These are phyloP conservation scores for Fusarium sp. DNA, from an alignment of 2,329 filamentous ascomycete genomes.

Conservation along the genomic window DNA sequence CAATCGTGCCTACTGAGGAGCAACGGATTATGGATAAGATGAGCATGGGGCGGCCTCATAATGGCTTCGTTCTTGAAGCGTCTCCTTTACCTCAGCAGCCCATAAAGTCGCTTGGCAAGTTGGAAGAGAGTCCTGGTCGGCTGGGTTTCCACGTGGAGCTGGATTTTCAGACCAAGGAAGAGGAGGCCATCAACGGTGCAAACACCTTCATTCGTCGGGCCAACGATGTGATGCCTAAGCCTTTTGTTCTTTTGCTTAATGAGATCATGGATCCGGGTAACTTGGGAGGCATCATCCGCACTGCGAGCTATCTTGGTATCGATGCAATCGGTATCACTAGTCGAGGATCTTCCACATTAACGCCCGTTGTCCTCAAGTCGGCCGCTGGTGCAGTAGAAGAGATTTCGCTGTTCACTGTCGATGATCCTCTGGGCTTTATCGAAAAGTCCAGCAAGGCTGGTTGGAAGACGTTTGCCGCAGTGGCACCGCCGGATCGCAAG, in stretches of 20 bases:
- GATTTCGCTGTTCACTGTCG: slow-evolving; percentile 76
- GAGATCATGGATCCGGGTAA: slow-evolving; percentile 89
- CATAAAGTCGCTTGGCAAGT: slow-evolving; percentile 65
- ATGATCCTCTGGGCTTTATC: slow-evolving; percentile 76
- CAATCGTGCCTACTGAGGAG: slow-evolving; percentile 68
- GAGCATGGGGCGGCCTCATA: slow-evolving; percentile 85
- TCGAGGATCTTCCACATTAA: slow-evolving; percentile 77
- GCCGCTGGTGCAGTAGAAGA: slow-evolving; percentile 89
- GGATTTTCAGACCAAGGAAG: slow-evolving; percentile 78
- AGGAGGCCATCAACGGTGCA: slow-evolving; percentile 77
- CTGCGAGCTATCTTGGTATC: slow-evolving; percentile 89
- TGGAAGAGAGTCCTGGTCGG: slow-evolving; percentile 57
- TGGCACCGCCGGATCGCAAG: slow-evolving; percentile 57
- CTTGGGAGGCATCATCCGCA: slow-evolving; percentile 87
- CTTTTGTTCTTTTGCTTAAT: slow-evolving; percentile 79
- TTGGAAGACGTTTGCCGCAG: slow-evolving; percentile 87
- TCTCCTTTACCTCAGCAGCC: slow-evolving; percentile 82
- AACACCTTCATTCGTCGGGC: slow-evolving; percentile 58
- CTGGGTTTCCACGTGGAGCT: slow-evolving; percentile 69
- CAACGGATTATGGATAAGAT: slow-evolving; percentile 83
- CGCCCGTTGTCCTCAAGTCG: slow-evolving; percentile 83
- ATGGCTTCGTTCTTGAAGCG: slow-evolving; percentile 87
- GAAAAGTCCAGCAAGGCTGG: slow-evolving; percentile 73
- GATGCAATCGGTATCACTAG: slow-evolving; percentile 83
- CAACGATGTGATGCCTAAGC: slow-evolving; percentile 59